Percentiles rank a stretch among this genome's conserved stretches.
These are phyloP conservation scores for Cystofilobasidium capitatum DNA, from an alignment of 768 basidiomycete genomes.

Conservation along the genomic window DNA sequence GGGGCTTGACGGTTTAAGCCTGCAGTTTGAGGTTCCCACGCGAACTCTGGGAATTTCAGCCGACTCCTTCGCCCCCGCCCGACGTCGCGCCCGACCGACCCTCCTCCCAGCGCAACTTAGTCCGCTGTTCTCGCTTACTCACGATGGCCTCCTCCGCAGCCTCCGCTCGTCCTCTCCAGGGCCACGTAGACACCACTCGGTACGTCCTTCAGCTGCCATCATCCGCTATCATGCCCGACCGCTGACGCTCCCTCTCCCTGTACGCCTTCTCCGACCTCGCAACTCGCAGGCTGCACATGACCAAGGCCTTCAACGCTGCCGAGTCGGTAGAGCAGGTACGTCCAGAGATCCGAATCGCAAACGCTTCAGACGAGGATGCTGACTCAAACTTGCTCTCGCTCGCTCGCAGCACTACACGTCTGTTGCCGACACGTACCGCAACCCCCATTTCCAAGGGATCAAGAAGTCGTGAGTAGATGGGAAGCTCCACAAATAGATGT, in stretches of 20 bases:
- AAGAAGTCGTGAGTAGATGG: conserved; percentile 15
- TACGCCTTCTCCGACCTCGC: background rate
- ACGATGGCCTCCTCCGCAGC: background rate
- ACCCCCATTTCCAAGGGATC: conserved; percentile 16
- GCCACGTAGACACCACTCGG: conserved; percentile 1
- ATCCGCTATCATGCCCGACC: background rate
- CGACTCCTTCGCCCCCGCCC: too few species aligned
- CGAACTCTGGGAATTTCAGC: too few species aligned
- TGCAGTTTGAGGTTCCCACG: too few species aligned
- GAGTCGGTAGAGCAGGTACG: conserved; percentile 6
- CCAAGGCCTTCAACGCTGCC: conserved; percentile 4
- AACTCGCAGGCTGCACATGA: background rate
- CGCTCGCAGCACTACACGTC: conserved; percentile 6
- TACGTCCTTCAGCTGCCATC: background rate
- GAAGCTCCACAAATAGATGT: background rate
- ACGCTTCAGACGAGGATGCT: too few species aligned
- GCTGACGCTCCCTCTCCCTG: background rate
- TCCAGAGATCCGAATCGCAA: too few species aligned
- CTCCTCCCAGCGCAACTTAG: too few species aligned
- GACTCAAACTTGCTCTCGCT: too few species aligned
- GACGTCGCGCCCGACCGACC: too few species aligned
- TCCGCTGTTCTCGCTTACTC: background rate
- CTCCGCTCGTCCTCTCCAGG: background rate
- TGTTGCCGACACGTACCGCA: conserved; percentile 1
- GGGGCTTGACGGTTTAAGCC: too few species aligned